Base-by-base conservation (phyloP, 345 rosid genomes). In the Brassica rapa region DNA sequence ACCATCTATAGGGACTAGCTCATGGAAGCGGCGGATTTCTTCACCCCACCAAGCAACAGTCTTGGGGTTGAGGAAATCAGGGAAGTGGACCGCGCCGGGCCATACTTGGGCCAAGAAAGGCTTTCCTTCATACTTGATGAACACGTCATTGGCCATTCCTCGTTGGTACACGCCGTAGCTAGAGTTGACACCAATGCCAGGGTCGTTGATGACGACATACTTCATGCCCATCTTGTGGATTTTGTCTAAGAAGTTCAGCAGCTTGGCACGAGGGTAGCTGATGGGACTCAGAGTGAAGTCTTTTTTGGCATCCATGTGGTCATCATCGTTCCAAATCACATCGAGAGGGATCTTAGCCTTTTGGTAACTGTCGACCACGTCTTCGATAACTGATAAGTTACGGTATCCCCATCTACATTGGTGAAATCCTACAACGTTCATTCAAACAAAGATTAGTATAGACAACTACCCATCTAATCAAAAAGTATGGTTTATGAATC, bases 391-490 rank as follows among this genome's bases (percentile, higher is more conserved):
- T n/a, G 99, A 92, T 43, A 95, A 80, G 83, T 95, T 95, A 80
- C 80, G 97, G 84, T 95, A 95, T 63, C 98, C 99, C 99, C 99
- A 95, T 79, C 98, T 84, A 72, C 99, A 95, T 75, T 93, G 98
- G 79, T 95, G 98, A 84, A 95, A 95, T 16, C 99, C 97, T 93
- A 88, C 37, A 76, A 25, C 37, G 5, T 51, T 51, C 21, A 46
- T 41, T 41, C 6, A 51, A 51, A n/a, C 11, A 15, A 51, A n/a
- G 21, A 51, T 51, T n/a, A 51, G 56, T 51, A 51, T 46, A 51
- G 6, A n/a, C 7, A 33, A 33, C 8, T 33, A 33, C 37, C 7
- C 37, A 6, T 33, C 32, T 33, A 33, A 33, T 6, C 37, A 51
- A 51, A 46, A 51, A 51, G 19, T n/a, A 4, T 51, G 21, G 55